Evolutionary conservation across 2,329 filamentous ascomycete species (phyloP), one percentile per base, ranked within the genome.

Genomic region (Corynespora cassiicola): DNA sequence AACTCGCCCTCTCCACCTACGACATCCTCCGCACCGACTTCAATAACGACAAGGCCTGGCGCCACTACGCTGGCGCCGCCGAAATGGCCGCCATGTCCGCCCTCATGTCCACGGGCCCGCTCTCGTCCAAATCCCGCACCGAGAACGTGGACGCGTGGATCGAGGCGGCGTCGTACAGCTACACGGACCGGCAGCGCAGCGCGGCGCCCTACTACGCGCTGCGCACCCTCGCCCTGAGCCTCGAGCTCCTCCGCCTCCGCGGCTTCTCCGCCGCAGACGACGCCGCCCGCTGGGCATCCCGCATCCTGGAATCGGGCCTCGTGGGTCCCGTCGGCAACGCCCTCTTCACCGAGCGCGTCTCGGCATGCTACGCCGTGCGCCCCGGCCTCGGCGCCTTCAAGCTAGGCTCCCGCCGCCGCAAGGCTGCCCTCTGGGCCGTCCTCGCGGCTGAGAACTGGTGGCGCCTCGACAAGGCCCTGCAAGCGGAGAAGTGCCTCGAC

Each of bases 41-140:
- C 66, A 85, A 84, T 61, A 94, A 94, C 63, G 91, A 96, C 65
- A 97, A 97, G 68, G 95, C 94, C 1, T 99, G 94, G 94, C 89
- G 84, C 56, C 88, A 97, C 61, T 90, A 96, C 63, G 94, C 94
- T 0, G 92, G 88, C 3, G 87, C 88, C 2, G 92, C 95, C 65
- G 94, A 99, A 73, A 97, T 99, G 92, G 86, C 88, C 19, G 91
- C 89, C 5, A 73, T 96, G 9, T 89, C 88, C 56, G 81, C 89
- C 25, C 79, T 99, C 21, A 78, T 99, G 44, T 85, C 86, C 56
- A 84, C 88, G 1, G 81, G 87, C 44, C 79, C 80, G 11, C 75
- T 87, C 46, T 84, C 83, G 2, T 84, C 86, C 10, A 96, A 91
- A 63, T 82, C 81, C 18, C 84, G 92, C 45, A 75, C 86, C 1